Base-by-base conservation (phyloP, 331 rosid genomes). In the Ulmus americana region DNA sequence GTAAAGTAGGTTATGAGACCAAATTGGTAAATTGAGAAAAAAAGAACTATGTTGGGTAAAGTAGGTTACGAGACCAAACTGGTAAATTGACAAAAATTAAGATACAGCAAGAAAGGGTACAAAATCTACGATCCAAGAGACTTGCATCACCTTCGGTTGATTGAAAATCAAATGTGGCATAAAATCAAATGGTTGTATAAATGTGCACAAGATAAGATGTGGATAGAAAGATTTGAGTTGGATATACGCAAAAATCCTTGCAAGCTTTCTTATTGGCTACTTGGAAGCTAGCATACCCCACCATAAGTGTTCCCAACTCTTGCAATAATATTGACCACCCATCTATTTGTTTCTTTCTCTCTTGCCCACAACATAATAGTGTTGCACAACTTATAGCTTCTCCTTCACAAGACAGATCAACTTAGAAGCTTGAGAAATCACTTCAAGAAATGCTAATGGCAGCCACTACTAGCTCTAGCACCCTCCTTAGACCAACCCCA, bases 161-260 rank as follows among this genome's bases (percentile, higher is more conserved):
- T 44, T 44, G 2, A 10, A 10, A 44, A 28, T 28, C 35, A 28
- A 28, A 28, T 3, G 35, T 28, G 35, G 35, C 35, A 28, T 14
- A 42, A 42, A 28, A n/a, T 14, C 3, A 15, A 7, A n/a, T 61
- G 10, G 18, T 16, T 10, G 52, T 61, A 6, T 15, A 8, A 15
- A 13, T 2, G 2, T 5, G 1, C 45, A 39, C 51, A 15, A 76
- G 95, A 88, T 77, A 90, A 80, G 74, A 83, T 85, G 79, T 50
- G 90, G 95, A 87, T 87, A 85, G 72, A 84, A 80, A 69, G 86
- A 83, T 76, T 74, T 71, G 85, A 77, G 86, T 61, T 61, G 67
- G 85, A 79, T 82, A 82, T 74, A 48, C 80, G 63, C 59, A 58
- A 84, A 63, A 78, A 84, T 85, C 95, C 90, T 84, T 88, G 6